These are phyloP conservation scores for Climacium dendroides DNA, from an alignment of 225 moss, liverwort and hornwort genomes.

Conservation along the genomic window DNA sequence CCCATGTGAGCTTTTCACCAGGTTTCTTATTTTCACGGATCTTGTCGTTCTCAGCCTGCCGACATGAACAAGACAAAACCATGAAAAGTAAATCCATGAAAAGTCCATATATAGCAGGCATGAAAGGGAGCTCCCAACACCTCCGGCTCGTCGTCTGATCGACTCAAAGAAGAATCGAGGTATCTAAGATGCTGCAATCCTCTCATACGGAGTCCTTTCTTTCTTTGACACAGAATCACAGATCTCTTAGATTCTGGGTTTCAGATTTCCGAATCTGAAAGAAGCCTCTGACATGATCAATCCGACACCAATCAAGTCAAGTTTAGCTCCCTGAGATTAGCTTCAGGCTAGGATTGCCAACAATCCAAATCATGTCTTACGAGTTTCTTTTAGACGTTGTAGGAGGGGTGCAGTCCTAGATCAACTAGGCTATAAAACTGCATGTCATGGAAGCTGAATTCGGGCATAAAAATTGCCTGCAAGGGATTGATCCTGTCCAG, in stretches of 20 bases:
- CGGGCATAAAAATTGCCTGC: neutral
- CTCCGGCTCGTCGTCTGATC: too few species aligned
- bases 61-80: neutral
- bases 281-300: neutral
- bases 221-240: neutral
- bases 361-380: neutral
- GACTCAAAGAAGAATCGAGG: neutral
- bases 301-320: neutral
- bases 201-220: neutral
- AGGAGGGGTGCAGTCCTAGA: too few species aligned
- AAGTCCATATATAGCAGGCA: too few species aligned
- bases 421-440: neutral
- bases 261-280: neutral
- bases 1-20: slow-evolving; percentile 16
- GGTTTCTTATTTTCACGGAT: slow-evolving; percentile 7
- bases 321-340: neutral
- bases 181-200: neutral
- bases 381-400: neutral
- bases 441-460: neutral
- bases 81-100: neutral
- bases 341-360: neutral
- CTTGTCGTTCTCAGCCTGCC: slow-evolving; percentile 19
- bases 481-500: neutral
- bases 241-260: neutral
- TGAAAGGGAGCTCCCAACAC: neutral